Conservation (phyloP, 73 alveolate species). For the Breviolum minutum region DNA sequence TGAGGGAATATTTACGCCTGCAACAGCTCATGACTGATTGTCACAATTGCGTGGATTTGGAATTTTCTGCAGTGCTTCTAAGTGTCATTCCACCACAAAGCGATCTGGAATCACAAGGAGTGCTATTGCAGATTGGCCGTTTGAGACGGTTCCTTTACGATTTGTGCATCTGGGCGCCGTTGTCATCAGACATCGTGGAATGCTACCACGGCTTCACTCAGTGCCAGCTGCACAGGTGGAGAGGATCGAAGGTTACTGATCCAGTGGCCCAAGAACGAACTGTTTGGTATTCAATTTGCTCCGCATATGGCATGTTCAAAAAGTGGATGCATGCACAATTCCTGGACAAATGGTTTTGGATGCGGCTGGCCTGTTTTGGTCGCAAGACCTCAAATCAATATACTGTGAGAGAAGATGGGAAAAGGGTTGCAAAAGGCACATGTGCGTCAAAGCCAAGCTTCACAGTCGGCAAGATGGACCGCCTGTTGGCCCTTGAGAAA, state of each 20-base stretch:
- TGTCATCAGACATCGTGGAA: neutral
- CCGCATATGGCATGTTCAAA: neutral
- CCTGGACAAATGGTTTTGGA: neutral
- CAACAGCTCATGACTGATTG: neutral
- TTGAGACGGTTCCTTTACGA: neutral
- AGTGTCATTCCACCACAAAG: neutral
- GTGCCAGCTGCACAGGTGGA: neutral
- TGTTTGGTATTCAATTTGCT: neutral
- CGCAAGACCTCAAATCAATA: neutral
- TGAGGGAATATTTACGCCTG: neutral
- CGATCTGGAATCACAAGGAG: too few relatives aligned
- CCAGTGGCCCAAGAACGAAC: neutral
- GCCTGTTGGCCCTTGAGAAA: neutral
- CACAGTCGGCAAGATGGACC: neutral
- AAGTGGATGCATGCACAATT: neutral
- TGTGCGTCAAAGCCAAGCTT: neutral
- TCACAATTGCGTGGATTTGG: neutral
- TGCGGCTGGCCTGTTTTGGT: neutral
- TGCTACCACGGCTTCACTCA: neutral
- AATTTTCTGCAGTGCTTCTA: neutral
- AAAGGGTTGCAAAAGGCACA: neutral
- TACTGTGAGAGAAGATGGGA: neutral
- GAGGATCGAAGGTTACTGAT: neutral
- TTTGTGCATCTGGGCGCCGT: neutral
- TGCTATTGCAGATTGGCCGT: neutral